Evolutionary conservation across 768 basidiomycete genomes (phyloP).

Genomic region (Cystofilobasidium macerans): DNA sequence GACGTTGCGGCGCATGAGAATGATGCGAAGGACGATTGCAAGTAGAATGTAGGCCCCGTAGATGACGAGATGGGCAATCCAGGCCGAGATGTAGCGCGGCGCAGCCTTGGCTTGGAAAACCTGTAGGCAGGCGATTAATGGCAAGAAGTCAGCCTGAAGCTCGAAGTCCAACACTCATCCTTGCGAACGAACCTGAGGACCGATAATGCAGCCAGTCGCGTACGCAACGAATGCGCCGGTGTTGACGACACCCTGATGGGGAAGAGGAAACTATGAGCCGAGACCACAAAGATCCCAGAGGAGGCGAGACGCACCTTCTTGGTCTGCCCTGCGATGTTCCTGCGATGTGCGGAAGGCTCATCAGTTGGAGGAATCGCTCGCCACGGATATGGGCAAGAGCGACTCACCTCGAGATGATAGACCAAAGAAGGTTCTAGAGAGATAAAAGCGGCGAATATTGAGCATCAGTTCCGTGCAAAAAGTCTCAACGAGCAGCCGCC

Average conservation of each 20-base stretch:
- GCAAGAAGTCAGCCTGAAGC: constrained; percentile 42
- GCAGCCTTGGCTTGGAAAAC: constrained; percentile 45
- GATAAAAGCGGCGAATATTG: no score
- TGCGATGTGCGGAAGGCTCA: no score
- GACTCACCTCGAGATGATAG: neutral
- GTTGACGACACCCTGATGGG: no score
- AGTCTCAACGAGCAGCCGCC: no score
- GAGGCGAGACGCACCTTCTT: no score
- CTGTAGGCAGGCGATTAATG: constrained; percentile 39
- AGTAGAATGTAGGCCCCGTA: constrained; percentile 43
- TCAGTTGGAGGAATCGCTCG: no score
- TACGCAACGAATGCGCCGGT: constrained; percentile 4
- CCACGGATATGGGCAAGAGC: no score
- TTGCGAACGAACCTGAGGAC: no score
- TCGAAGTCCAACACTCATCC: neutral
- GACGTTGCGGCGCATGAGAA: constrained; percentile 41
- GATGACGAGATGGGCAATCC: constrained; percentile 44
- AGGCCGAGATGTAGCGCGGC: constrained; percentile 46
- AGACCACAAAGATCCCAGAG: constrained; percentile 41
- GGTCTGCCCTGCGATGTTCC: constrained; percentile 39
- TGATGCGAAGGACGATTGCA: constrained; percentile 41
- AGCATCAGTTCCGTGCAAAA: neutral
- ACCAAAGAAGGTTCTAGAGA: constrained; percentile 11
- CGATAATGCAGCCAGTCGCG: constrained; percentile 39
- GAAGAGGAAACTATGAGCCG: neutral